Conservation (phyloP, 495 filamentous ascomycete species). For the Penicillium bialowiezense region DNA sequence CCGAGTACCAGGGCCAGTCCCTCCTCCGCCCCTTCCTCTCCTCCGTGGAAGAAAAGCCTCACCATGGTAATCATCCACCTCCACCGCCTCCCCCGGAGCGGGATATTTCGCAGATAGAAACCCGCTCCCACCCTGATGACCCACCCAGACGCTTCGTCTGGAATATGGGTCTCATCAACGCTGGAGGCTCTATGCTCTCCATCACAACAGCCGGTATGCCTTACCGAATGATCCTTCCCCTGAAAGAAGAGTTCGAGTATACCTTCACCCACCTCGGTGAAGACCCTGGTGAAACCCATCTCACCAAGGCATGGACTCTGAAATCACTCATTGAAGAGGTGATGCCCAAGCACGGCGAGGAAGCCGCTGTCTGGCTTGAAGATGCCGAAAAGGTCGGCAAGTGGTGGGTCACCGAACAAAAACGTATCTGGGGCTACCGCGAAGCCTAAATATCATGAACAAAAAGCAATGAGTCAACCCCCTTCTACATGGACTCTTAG, state of each 20-base stretch:
- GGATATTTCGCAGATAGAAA: background rate
- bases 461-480: background rate
- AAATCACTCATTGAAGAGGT: slow-evolving; percentile 23
- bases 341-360: slow-evolving; percentile 25
- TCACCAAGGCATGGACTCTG: slow-evolving; percentile 28
- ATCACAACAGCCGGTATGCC: slow-evolving; percentile 32
- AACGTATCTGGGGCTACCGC: slow-evolving; percentile 41
- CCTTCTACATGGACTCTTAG: background rate
- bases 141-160: slow-evolving; percentile 12
- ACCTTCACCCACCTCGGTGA: slow-evolving; percentile 34
- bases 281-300: slow-evolving; percentile 36
- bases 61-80: background rate
- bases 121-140: slow-evolving; percentile 5
- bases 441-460: slow-evolving; percentile 11
- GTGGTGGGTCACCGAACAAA: slow-evolving; percentile 41
- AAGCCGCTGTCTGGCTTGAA: slow-evolving; percentile 34
- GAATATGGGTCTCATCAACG: slow-evolving; percentile 47
- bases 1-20: slow-evolving; percentile 37
- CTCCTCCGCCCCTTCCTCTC: slow-evolving; percentile 30
- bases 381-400: slow-evolving; percentile 37
- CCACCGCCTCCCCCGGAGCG: background rate
- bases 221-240: slow-evolving; percentile 40
- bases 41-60: slow-evolving; percentile 4
- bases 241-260: slow-evolving; percentile 38
- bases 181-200: slow-evolving; percentile 38